Percentiles rank a stretch among this genome's conserved stretches.
These are phyloP conservation scores for Trametes cinnabarina DNA, from an alignment of 768 basidiomycete genomes.

Conservation along the genomic window DNA sequence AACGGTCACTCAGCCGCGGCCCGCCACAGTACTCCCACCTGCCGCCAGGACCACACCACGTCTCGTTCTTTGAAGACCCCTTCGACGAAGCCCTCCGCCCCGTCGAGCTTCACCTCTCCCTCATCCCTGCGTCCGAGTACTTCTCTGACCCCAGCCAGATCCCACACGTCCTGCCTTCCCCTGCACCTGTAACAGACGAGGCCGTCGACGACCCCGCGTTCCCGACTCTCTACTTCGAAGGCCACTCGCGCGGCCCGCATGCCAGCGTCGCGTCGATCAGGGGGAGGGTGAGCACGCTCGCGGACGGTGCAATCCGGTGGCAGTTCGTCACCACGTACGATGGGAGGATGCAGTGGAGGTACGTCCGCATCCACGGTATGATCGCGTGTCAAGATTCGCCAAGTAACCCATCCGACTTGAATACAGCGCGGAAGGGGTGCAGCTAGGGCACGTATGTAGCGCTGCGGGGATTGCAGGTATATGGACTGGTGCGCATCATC, in stretches of 20 bases:
- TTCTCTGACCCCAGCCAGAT: slow-evolving; percentile 16
- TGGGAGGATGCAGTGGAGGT: slow-evolving; percentile 60
- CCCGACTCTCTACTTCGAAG: slow-evolving; percentile 32
- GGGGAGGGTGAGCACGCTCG: slow-evolving; percentile 35
- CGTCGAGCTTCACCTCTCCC: slow-evolving; percentile 52
- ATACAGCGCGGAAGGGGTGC: slow-evolving; percentile 65
- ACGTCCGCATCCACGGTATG: slow-evolving; percentile 13
- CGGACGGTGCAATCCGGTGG: slow-evolving; percentile 37
- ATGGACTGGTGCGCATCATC: slow-evolving; percentile 65
- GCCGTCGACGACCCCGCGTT: slow-evolving; percentile 22
- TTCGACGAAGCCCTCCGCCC: slow-evolving; percentile 68
- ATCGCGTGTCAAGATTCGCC: too few species aligned
- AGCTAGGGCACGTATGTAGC: slow-evolving; percentile 64
- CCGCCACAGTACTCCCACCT: slow-evolving; percentile 17
- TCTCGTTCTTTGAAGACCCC: slow-evolving; percentile 47
- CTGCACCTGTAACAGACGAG: not conserved
- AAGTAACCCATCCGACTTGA: not conserved
- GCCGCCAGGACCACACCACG: slow-evolving; percentile 20
- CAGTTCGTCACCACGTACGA: slow-evolving; percentile 57
- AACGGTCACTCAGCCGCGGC: not conserved
- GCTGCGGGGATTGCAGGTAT: slow-evolving; percentile 64
- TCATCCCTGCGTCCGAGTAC: slow-evolving; percentile 35
- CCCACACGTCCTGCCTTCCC: slow-evolving; percentile 6
- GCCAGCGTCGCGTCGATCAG: slow-evolving; percentile 30
- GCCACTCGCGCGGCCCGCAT: slow-evolving; percentile 28